These are phyloP conservation scores for Metschnikowia cerradonensis DNA, from an alignment of 805 yeast species.

Conservation along the genomic window DNA sequence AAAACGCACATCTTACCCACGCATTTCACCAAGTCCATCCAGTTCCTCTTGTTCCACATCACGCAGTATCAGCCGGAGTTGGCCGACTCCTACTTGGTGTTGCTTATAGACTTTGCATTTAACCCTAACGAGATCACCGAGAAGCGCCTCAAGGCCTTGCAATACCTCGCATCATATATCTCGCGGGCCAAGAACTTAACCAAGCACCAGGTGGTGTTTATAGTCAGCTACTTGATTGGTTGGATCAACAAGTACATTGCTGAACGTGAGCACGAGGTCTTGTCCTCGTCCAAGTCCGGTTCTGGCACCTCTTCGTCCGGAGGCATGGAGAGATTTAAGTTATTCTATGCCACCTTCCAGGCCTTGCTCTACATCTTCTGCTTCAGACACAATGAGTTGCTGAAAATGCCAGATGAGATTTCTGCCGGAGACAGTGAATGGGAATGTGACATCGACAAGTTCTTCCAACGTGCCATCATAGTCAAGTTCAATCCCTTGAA, in stretches of 20 bases:
- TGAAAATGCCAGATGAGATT: conserved; percentile 23
- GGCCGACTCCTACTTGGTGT: conserved; percentile 78
- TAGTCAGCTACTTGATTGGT: conserved; percentile 73
- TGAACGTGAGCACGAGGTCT: conserved; percentile 83
- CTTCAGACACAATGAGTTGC: conserved; percentile 67
- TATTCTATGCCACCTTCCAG: conserved; percentile 88
- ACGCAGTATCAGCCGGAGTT: conserved; percentile 80
- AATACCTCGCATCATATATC: conserved; percentile 83
- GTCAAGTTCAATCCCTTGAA: conserved; percentile 91
- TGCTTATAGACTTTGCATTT: conserved; percentile 79
- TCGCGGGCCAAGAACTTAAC: conserved; percentile 79
- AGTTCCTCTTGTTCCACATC: conserved; percentile 74
- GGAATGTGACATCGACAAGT: conserved; percentile 79
- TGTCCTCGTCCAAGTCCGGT: conserved; percentile 27
- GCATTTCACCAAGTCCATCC: conserved; percentile 84
- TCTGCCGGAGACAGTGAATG: conserved; percentile 42
- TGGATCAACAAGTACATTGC: conserved; percentile 80
- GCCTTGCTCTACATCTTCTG: conserved; percentile 89
- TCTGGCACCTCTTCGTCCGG: conserved; percentile 29
- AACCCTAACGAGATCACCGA: conserved; percentile 64
- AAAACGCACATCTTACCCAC: conserved; percentile 84
- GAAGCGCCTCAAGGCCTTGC: conserved; percentile 82
- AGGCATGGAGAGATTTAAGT: conserved; percentile 88
- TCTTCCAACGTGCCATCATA: conserved; percentile 79
- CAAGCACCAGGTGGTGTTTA: conserved; percentile 70